Base-by-base conservation (phyloP, 768 basidiomycete species). In the Rhodotorula babjevae region DNA sequence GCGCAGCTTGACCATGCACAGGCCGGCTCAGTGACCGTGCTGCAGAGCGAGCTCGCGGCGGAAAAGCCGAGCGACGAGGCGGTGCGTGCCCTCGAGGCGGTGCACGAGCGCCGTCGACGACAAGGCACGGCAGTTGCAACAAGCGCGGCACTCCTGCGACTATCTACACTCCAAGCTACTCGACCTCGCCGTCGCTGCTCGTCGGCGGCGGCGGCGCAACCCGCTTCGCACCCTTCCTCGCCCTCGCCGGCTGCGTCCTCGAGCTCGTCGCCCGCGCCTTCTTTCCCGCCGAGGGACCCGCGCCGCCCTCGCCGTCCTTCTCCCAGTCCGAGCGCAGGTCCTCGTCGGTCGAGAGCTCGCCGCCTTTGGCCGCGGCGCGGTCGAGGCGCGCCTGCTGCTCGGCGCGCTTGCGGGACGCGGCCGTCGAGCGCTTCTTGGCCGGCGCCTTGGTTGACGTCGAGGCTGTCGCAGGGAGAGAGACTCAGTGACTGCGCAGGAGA, bases 301-400 rank as follows among this genome's bases (percentile, higher is more conserved):
- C 27, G 18, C 29, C 29, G 42, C 15, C 16, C 53, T 33, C 14
- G 42, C 55, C 52, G 36, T 59, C 53, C 27, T 44, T 14, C 31
- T 66, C 40, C 25, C 56, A 23, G 19, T 56, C 50, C 7, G 63
- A 50, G 29, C 61, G 60, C 6, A 65, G 29, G 44, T 69, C 73
- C 46, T 74, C 73, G 15, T 69, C 68, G 3, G 50, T 33, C 63
- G 68, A 73, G 53, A 65, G 65, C 36, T 53, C 61, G 46, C 72
- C 72, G 21, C 61, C 72, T 40, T 57, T 57, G 11, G 50, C 72
- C 3, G 63, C 67, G 2, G 72, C 67, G 27, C 72, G 67, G 21
- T 61, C 72, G 33, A 65, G 67, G 16, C 56, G 31, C 11, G 42
- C 53, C 31, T 31, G 55, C 40, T 73, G 29, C 0, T 25, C 55